Evolutionary conservation across 179 eudicot genomes (phyloP), one percentile per base, ranked within the genome.

Genomic region (Drosera spatulata): DNA sequence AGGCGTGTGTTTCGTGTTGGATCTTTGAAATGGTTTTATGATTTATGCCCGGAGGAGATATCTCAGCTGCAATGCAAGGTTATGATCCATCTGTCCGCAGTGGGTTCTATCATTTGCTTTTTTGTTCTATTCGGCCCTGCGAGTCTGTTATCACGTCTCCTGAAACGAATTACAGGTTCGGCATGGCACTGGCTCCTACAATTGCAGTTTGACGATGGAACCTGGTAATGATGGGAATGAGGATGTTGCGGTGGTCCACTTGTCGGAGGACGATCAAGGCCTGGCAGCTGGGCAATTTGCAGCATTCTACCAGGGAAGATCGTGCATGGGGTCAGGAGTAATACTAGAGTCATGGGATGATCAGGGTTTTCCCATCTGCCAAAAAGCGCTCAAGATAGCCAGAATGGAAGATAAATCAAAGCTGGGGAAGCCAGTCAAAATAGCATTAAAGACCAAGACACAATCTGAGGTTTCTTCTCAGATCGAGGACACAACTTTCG

Each of bases 251-350:
- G 81, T 83, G 56, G 95, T 93, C 47, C 85, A 77, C 52, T 66
- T 93, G 66, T 78, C 81, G 15, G 85, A 79, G 62, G 99, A 93
- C 58, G 99, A 93, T 77, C 99, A 93, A 70, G 99, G 99, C 61
- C 77, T 93, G 59, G 95, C 99, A 61, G 95, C 99, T 5, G 99
- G 99, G 42, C 99, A 93, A 68, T 93, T 82, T 74, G 86, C 93
- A 14, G 99, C 96, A 48, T 93, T 93, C 78, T 93, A 93, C 74
- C 70, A 79, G 55, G 86, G 66, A 60, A 72, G 61, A n/a, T 54
- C 62, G 2, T 93, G 95, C 76, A 75, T 89, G 37, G 99, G 99
- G 59, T 86, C 99, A 49, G 99, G 99, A 12, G 74, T 93, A 62
- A 89, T 93, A 52, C 74, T 93, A 43, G 90, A 89, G 68, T 82